Evolutionary conservation across 2,329 filamentous ascomycete species (phyloP), one percentile per base, ranked within the genome.

Genomic region (Penicillium palitans): DNA sequence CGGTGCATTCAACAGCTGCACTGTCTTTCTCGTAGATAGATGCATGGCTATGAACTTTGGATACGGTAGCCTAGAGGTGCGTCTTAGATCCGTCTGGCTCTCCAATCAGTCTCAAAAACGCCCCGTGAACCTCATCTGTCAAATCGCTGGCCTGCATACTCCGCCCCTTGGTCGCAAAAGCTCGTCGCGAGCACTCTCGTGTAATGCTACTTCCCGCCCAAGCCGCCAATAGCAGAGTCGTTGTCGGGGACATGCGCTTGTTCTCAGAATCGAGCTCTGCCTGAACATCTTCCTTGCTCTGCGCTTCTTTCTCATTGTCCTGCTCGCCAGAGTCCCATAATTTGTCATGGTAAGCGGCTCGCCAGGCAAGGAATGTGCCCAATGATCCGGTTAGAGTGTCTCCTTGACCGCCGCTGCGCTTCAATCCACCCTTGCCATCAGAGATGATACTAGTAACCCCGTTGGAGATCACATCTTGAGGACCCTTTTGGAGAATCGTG

Each of bases 371-470:
- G 65, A 99, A 86, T 4, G 95, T 98, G 1, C 90, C 95, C 64
- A 99, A 79, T 35, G 87, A 87, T 1, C 95, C 95, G 0, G 95
- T 98, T 64, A 99, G 79, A 4, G 95, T 98, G 77, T 99, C 95
- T 2, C 95, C 95, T 77, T 99, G 95, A 0, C 95, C 95, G 48
- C 93, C 95, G 58, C 90, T 93, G 64, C 95, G 83, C 84, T 99
- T 99, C 74, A 87, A 77, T 1, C 93, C 93, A 9, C 95, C 95
- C 69, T 86, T 78, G 3, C 93, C 77, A 66, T 96, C 92, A 27
- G 88, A 90, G 0, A 89, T 79, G 27, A 93, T 77, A n/a, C 90
- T 96, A 54, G 82, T 81, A 58, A 83, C 80, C 13, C 93, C 91
- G 68, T 96, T 90, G 3, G 88, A 91, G 60, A 99, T 90, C 64